Evolutionary conservation across 441 rosid species (phyloP).

Genomic region (Bruguiera hainesii): DNA sequence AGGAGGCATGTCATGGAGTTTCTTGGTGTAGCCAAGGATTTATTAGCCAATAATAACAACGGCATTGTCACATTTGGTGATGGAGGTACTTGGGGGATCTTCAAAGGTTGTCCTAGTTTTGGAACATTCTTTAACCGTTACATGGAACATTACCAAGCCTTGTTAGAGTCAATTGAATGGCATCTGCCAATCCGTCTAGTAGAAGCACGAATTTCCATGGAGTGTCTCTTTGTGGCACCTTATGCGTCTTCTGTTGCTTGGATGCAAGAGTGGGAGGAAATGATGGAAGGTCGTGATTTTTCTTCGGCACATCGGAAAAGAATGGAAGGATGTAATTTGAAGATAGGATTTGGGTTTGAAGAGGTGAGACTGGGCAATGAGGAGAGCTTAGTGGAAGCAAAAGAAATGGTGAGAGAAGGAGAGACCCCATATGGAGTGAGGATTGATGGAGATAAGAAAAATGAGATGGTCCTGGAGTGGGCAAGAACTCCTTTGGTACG

Average conservation of each 20-base stretch:
- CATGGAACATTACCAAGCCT: slow-evolving; percentile 26
- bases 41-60: not conserved
- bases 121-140: slow-evolving; percentile 33
- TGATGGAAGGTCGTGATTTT: not conserved
- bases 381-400: no score
- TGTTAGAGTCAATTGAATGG: no score
- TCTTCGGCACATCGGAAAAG: slow-evolving; percentile 30
- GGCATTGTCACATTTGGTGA: slow-evolving; percentile 32
- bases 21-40: slow-evolving; percentile 17
- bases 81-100: slow-evolving; percentile 26
- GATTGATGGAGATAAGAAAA: no score
- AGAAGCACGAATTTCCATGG: no score
- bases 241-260: no score
- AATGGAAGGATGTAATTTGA: slow-evolving; percentile 17
- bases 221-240: no score
- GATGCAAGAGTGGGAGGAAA: no score
- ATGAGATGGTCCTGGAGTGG: no score
- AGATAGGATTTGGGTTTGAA: slow-evolving; percentile 20
- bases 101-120: slow-evolving; percentile 10
- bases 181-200: no score
- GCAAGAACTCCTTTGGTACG: slow-evolving; percentile 33
- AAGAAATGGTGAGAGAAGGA: no score
- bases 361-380: slow-evolving; percentile 19
- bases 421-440: no score
- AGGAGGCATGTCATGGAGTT: slow-evolving; percentile 23